Percentiles rank a stretch among this genome's conserved stretches.
These are phyloP conservation scores for Strobilomyces confusus DNA, from an alignment of 768 basidiomycete genomes.

Conservation along the genomic window DNA sequence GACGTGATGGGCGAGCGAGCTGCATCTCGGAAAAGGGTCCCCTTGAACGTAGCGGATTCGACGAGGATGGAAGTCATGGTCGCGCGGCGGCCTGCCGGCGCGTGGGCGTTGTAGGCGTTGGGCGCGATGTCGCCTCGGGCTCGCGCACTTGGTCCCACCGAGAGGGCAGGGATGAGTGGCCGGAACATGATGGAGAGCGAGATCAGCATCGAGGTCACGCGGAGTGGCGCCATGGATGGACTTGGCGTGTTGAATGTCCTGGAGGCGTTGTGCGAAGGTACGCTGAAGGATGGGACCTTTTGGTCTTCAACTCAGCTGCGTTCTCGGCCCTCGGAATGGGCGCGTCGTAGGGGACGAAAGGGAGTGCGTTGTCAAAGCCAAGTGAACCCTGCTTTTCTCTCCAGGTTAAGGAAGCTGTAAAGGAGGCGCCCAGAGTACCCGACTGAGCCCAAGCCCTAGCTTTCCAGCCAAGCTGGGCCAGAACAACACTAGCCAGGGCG, in stretches of 20 bases:
- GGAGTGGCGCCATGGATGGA: slow-evolving; percentile 73
- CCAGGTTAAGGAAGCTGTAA: slow-evolving; percentile 92
- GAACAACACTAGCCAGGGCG: too few species aligned
- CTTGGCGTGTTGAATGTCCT: slow-evolving; percentile 76
- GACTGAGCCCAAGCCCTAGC: too few species aligned
- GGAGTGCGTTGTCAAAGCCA: slow-evolving; percentile 55
- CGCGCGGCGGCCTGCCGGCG: slow-evolving; percentile 91
- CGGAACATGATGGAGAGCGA: slow-evolving; percentile 79
- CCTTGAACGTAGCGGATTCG: slow-evolving; percentile 98
- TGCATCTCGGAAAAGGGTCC: slow-evolving; percentile 90
- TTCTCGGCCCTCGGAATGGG: slow-evolving; percentile 26
- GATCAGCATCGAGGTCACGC: slow-evolving; percentile 70
- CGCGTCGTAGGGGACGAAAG: slow-evolving; percentile 55
- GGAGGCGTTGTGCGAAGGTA: slow-evolving; percentile 80
- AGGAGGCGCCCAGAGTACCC: too few species aligned
- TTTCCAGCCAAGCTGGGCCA: too few species aligned
- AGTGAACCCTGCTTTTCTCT: slow-evolving; percentile 73
- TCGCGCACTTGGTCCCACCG: slow-evolving; percentile 97
- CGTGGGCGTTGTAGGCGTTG: slow-evolving; percentile 80
- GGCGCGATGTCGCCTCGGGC: slow-evolving; percentile 89
- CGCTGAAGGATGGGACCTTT: slow-evolving; percentile 39
- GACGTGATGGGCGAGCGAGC: slow-evolving; percentile 79
- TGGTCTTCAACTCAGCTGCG: slow-evolving; percentile 19
- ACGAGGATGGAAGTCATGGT: slow-evolving; percentile 95
- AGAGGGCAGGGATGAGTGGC: slow-evolving; percentile 73